A percentile compares a stretch with the other conserved stretches of the same genome.
These are phyloP conservation scores for Furculomyces boomerangus DNA, from an alignment of 371 early-diverging fungal species.

Conservation along the genomic window DNA sequence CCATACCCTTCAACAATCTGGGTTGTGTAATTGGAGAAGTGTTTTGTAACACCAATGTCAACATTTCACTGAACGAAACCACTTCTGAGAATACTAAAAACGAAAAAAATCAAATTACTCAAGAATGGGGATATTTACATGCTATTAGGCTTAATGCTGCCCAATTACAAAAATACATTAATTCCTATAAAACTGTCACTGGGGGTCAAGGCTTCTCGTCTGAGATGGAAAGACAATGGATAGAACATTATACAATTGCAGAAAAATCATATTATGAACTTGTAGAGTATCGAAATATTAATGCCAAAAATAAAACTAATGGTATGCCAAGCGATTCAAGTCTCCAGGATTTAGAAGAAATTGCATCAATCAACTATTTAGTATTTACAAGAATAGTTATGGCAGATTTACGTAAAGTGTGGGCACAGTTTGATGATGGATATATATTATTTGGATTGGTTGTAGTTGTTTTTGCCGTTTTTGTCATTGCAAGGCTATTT, in stretches of 20 bases:
- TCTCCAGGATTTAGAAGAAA: constrained; percentile 14
- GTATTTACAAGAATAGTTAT: constrained; percentile 43
- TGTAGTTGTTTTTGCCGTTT: constrained; percentile 17
- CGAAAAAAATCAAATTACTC: neutral
- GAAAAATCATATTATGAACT: constrained; percentile 11
- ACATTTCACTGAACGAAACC: neutral
- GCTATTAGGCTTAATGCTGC: constrained; percentile 51
- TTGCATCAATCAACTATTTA: constrained; percentile 13
- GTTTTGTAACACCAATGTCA: constrained; percentile 20
- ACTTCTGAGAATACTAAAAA: neutral
- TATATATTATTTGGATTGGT: constrained; percentile 40
- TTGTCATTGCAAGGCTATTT: no score
- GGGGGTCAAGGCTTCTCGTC: constrained; percentile 21
- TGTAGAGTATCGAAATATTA: neutral
- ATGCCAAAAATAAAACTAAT: neutral
- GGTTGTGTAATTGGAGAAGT: constrained; percentile 54
- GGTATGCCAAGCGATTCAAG: no score
- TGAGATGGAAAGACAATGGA: constrained; percentile 9
- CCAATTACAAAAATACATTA: constrained; percentile 57
- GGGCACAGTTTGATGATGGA: constrained; percentile 80
- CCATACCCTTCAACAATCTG: constrained; percentile 80
- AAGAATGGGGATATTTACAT: constrained; percentile 26
- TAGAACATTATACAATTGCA: constrained; percentile 7
- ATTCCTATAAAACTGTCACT: constrained; percentile 24
- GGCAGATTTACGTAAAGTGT: constrained; percentile 51